Base-by-base conservation (phyloP, 345 rosid genomes). In the Dipteronia sinensis region DNA sequence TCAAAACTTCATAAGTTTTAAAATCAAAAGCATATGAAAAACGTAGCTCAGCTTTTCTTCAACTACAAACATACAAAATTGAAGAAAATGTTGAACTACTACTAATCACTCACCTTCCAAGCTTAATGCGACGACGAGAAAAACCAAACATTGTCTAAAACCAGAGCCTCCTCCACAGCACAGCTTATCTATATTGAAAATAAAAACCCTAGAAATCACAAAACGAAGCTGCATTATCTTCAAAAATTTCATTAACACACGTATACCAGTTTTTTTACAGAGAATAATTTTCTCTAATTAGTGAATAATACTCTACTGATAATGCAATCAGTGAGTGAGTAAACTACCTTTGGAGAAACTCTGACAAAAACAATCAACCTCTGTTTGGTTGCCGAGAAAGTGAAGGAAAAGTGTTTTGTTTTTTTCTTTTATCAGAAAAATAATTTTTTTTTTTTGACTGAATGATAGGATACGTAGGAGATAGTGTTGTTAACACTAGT, bases 61-160 rank as follows among this genome's bases (percentile, higher is more conserved):
- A 27, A 7, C 23, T 8, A 61, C 65, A 31, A 51, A 31, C 4
- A 72, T 17, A 59, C 29, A 82, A 74, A 68, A 75, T 17, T 22
- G 40, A 59, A 64, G 63, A 59, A 38, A 55, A 51, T 16, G 10
- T 58, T 20, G 3, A 73, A 55, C 25, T 0, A 38, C 25, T 0
- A 38, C 59, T 0, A 55, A 51, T 20, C 6, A 82, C 86, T 72
- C 66, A 95, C 99, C 98, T 91, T 82, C 98, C 99, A 83, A 95
- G 96, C 77, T 90, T 95, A 91, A 89, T 91, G 76, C 97, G 98
- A 69, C 91, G 86, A 61, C 94, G 91, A 17, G 98, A 89, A 80
- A 95, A 88, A 77, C 94, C 87, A 80, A 93, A 95, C 98, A 95
- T 95, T 71, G 76, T 85, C 77, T 77, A 66, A n/a, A 61, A 71